Evolutionary conservation across 352 stramenopile genomes (phyloP).

Genomic region (Thalassiosira exigua): DNA sequence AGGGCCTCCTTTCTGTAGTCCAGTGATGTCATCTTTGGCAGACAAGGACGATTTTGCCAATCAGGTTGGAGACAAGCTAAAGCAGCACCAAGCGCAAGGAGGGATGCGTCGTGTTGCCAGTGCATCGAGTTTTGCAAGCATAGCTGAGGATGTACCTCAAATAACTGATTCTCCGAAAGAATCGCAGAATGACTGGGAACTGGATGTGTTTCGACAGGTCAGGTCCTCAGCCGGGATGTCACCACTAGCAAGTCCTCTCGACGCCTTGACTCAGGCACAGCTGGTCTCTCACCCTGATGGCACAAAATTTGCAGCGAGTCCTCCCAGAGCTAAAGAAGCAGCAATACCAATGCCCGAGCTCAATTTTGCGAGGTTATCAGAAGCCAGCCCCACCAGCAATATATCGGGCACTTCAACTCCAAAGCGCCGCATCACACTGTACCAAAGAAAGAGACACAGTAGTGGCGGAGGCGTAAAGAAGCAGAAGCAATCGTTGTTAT

Average conservation of each 20-base stretch:
- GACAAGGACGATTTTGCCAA: constrained; percentile 28
- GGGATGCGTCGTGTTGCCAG: constrained; percentile 39
- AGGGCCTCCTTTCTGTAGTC: constrained; percentile 26
- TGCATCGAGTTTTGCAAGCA: constrained; percentile 59
- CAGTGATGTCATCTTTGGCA: constrained; percentile 14
- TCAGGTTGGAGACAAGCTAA: constrained; percentile 52
- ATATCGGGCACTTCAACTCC: constrained; percentile 47
- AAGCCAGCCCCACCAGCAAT: constrained; percentile 21
- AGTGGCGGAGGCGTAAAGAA: constrained; percentile 43
- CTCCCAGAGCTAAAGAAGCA: constrained; percentile 10
- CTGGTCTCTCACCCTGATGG: too few species aligned
- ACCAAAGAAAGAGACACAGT: constrained; percentile 46
- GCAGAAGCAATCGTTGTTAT: constrained; percentile 40
- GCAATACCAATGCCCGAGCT: constrained; percentile 32
- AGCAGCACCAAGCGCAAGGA: constrained; percentile 36
- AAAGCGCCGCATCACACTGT: constrained; percentile 53
- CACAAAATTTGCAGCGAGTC: too few species aligned
- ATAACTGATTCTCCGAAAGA: background rate
- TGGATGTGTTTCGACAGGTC: constrained; percentile 36
- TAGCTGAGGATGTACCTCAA: constrained; percentile 36
- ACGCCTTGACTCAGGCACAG: background rate
- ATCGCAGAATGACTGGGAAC: constrained; percentile 45
- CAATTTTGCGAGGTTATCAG: constrained; percentile 1
- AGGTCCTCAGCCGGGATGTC: constrained; percentile 13
- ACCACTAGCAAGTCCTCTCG: constrained; percentile 23